These are phyloP conservation scores for slime mould (Dictyostelium discoideum) DNA, from an alignment of 78 protist genomes.

Conservation along the genomic window dicty_2.7 NC_007088.5:2863501-2864000, in stretches of 20 bases:
- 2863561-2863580: slow-evolving; percentile 12
- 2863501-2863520: too few relatives aligned
- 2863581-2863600: neutral
- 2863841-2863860: neutral
- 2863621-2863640: neutral
- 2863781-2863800: slow-evolving; percentile 8
- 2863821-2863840: neutral
- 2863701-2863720: neutral
- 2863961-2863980: slow-evolving; percentile 80
- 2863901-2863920: slow-evolving; percentile 54
- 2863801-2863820: neutral
- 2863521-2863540: neutral
- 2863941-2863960: slow-evolving; percentile 34
- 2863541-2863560: neutral
- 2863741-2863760: slow-evolving; percentile 18
- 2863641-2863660: neutral
- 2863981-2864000: slow-evolving; percentile 41
- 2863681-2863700: neutral
- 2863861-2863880: slow-evolving; percentile 21
- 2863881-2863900: slow-evolving; percentile 48
- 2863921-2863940: slow-evolving; percentile 36
- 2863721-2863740: neutral
- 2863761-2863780: slow-evolving; percentile 13
- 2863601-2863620: neutral
- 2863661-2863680: neutral